Evolutionary conservation across 345 rosid genomes (phyloP), one percentile per base, ranked within the genome.

Genomic region (Theobroma cacao): DNA sequence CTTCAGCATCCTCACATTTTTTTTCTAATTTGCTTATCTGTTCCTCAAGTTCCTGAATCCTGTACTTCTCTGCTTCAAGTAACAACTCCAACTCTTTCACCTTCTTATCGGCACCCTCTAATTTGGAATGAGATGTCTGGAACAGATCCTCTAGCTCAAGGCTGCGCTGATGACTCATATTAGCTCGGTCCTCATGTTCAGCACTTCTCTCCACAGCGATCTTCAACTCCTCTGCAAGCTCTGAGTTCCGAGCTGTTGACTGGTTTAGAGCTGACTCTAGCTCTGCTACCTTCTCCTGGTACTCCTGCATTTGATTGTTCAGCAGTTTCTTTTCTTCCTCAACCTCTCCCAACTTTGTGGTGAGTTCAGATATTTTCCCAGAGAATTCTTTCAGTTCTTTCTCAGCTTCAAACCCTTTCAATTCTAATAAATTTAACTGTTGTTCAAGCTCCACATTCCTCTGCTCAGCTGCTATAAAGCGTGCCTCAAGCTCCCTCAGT

Each of bases 41-140:
- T 81, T 93, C 98, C 81, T 92, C 98, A 75, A 93, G 98, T 80
- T 97, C 98, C 83, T 92, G 96, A 78, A 91, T 97, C 84, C 94
- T 90, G 82, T 85, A 86, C 71, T 93, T 94, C 82, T 91, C 96
- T n/a, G 99, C 86, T 86, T 92, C 93, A 26, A 94, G 98, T 61
- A 97, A 82, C 92, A 97, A 83, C 80, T 91, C 98, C 81, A 97
- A 80, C 82, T 97, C 98, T 70, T 79, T 88, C 26, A 82, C 88
- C 86, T 81, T 94, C 81, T 92, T 92, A 22, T 87, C 89, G 38
- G 98, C 84, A 58, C 86, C 96, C 82, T 91, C 95, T 72, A 83
- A 85, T 78, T 90, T 92, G 81, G 97, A 88, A 82, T 88, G 85
- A 60, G 94, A 88, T 40, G 83, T 77, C 81, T 92, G 92, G 80